Conservation (phyloP, 768 basidiomycete species). For the Hericium rajendrae region DNA sequence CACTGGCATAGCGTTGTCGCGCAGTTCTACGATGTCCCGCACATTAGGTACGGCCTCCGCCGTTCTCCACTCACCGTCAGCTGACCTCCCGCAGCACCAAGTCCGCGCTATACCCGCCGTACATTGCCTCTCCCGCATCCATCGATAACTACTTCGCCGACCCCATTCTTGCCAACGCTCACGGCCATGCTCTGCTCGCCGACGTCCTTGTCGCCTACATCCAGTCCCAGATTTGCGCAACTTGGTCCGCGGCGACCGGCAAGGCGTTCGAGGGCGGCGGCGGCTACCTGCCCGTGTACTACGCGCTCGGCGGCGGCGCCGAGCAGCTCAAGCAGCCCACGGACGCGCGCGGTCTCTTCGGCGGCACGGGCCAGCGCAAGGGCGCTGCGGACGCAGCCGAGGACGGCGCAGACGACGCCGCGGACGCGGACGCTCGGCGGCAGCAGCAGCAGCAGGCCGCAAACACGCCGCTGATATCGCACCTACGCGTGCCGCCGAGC, state of each 20-base stretch:
- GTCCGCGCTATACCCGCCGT: conserved; percentile 71
- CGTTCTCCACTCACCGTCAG: neutral
- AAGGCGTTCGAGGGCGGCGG: conserved; percentile 2
- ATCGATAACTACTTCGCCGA: conserved; percentile 71
- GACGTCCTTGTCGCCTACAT: conserved; percentile 90
- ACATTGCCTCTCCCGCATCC: conserved; percentile 63
- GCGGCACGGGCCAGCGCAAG: conserved; percentile 76
- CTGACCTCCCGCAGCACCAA: conserved; percentile 45
- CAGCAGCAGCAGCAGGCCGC: conserved; percentile 6
- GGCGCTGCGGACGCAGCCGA: conserved; percentile 28
- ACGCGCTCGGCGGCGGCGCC: conserved; percentile 8
- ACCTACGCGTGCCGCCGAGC: conserved; percentile 54
- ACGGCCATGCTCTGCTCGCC: conserved; percentile 80
- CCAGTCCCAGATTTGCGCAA: conserved; percentile 78
- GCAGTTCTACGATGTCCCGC: conserved; percentile 95
- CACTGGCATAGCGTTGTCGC: conserved; percentile 85
- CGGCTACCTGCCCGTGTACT: conserved; percentile 10
- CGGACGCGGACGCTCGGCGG: conserved; percentile 7
- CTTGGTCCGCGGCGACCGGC: conserved; percentile 57
- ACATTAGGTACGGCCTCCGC: conserved; percentile 47
- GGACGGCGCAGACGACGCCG: conserved; percentile 17
- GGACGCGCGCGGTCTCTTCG: conserved; percentile 62
- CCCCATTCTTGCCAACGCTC: conserved; percentile 66
- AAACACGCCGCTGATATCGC: conserved; percentile 15
- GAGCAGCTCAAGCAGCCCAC: conserved; percentile 25